phyloP scores from a whole-genome alignment of 2,329 filamentous ascomycete genomes.

The Incumbomyces lentus region DNA sequence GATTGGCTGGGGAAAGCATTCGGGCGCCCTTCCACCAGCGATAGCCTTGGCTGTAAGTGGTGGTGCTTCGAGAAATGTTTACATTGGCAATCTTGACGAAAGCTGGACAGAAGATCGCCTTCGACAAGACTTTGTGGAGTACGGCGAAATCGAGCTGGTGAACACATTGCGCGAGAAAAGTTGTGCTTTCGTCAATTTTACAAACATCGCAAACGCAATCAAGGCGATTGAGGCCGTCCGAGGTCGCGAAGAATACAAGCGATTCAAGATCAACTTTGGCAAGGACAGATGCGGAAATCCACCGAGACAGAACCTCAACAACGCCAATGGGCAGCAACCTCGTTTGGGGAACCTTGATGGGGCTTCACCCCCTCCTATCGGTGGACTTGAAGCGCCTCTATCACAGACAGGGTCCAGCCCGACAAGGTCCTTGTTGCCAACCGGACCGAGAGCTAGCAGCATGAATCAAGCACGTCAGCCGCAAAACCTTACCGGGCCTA shows the following conservation, averaged over 20 bases:
- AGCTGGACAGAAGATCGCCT: slow-evolving; percentile 94
- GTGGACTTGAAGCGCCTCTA: slow-evolving; percentile 46
- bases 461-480: slow-evolving; percentile 43
- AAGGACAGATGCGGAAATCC: slow-evolving; percentile 97
- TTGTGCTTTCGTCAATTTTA: slow-evolving; percentile 99
- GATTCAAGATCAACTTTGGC: slow-evolving; percentile 99
- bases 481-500: slow-evolving; percentile 42
- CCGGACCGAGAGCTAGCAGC: slow-evolving; percentile 45
- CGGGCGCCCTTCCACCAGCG: slow-evolving; percentile 84
- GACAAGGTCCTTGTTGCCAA: slow-evolving; percentile 43
- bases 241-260: slow-evolving; percentile 88
- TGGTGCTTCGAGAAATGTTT: slow-evolving; percentile 95
- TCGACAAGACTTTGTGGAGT: slow-evolving; percentile 93
- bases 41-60: slow-evolving; percentile 94
- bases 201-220: slow-evolving; percentile 98
- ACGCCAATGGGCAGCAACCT: slow-evolving; percentile 51
- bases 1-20: slow-evolving; percentile 99
- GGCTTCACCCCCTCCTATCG: slow-evolving; percentile 47
- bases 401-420: slow-evolving; percentile 52
- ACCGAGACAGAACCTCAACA: slow-evolving; percentile 68
- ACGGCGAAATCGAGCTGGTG: slow-evolving; percentile 93
- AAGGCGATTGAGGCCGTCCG: slow-evolving; percentile 96
- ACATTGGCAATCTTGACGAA: slow-evolving; percentile 94
- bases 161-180: slow-evolving; percentile 97
- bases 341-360: slow-evolving; percentile 48